Evolutionary conservation across 805 yeast genomes (phyloP), one percentile per base, ranked within the genome.

Genomic region (Brettanomyces sp.): DNA sequence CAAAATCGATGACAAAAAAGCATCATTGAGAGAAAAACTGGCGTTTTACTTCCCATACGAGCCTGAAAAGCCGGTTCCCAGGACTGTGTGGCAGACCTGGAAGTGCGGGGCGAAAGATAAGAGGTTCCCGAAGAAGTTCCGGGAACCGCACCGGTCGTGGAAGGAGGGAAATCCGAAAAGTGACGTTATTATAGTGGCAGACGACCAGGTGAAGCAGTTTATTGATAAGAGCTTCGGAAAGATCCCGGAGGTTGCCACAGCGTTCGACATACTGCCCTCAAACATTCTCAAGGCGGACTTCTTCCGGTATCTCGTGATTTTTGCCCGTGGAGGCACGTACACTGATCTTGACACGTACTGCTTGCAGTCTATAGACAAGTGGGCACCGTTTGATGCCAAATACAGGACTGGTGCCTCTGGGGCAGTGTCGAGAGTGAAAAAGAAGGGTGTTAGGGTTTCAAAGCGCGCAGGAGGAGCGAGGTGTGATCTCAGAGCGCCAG

Each of bases 81-180:
- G 81, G 21, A 76, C 77, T 52, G 79, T 91, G 37, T 91, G 97
- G 96, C 98, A 91, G 65, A 81, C 96, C 1, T 91, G 97, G 96
- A 91, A 89, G 64, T 79, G 74, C 42, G 79, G 77, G 14, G 56
- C 74, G 42, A 69, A 70, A 37, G 82, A 82, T 51, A 69, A 67
- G 21, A 59, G 69, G 12, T 81, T 87, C 58, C 85, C 86, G 21
- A 56, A 69, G 9, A 60, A 64, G 32, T 82, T 78, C 58, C 67
- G 62, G 41, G 66, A 67, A 34, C 74, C 68, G 39, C 77, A 78
- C 48, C 61, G 72, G 14, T 67, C 80, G 36, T 91, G 98, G 98
- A 66, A 72, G 1, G 65, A 62, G 12, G 63, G 64, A 44, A 83
- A 85, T 59, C 76, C 79, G 1, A 80, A 76, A 32, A 82, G 75